Conservation (phyloP, 345 rosid species). For the Boechera retrofracta region DNA sequence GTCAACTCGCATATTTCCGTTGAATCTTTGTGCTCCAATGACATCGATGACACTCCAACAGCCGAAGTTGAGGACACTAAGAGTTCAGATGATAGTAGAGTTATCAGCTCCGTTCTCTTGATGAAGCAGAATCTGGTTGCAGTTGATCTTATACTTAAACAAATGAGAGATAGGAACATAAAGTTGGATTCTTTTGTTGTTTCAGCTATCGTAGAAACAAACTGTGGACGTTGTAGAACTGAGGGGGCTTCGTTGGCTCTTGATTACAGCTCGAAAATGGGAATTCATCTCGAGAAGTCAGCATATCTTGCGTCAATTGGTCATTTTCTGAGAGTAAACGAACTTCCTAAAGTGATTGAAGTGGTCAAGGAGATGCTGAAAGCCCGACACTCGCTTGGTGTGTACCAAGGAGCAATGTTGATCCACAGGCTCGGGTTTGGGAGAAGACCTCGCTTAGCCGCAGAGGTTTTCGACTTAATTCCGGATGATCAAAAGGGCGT, state of each 20-base stretch:
- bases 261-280: slow-evolving; percentile 58
- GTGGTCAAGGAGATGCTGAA: slow-evolving; percentile 58
- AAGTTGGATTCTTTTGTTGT: slow-evolving; percentile 53
- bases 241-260: slow-evolving; percentile 70
- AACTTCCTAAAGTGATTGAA: slow-evolving; percentile 52
- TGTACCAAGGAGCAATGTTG: slow-evolving; percentile 63
- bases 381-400: slow-evolving; percentile 64
- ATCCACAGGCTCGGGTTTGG: slow-evolving; percentile 73
- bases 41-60: slow-evolving; percentile 31
- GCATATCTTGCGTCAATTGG: slow-evolving; percentile 71
- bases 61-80: slow-evolving; percentile 40
- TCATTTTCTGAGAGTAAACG: slow-evolving; percentile 53
- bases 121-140: slow-evolving; percentile 66
- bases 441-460: slow-evolving; percentile 72
- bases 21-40: slow-evolving; percentile 40
- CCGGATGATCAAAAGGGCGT: slow-evolving; percentile 63
- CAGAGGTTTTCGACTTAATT: slow-evolving; percentile 63
- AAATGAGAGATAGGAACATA: slow-evolving; percentile 47
- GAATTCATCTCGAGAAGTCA: slow-evolving; percentile 56
- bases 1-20: slow-evolving; percentile 69
- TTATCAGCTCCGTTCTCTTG: slow-evolving; percentile 62
- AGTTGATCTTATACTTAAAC: slow-evolving; percentile 59
- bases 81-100: slow-evolving; percentile 44
- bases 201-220: slow-evolving; percentile 57
- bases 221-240: slow-evolving; percentile 50